Evolutionary conservation across 805 yeast genomes (phyloP), one percentile per base, ranked within the genome.

Genomic region (Wickerhamiella alocasiicola): DNA sequence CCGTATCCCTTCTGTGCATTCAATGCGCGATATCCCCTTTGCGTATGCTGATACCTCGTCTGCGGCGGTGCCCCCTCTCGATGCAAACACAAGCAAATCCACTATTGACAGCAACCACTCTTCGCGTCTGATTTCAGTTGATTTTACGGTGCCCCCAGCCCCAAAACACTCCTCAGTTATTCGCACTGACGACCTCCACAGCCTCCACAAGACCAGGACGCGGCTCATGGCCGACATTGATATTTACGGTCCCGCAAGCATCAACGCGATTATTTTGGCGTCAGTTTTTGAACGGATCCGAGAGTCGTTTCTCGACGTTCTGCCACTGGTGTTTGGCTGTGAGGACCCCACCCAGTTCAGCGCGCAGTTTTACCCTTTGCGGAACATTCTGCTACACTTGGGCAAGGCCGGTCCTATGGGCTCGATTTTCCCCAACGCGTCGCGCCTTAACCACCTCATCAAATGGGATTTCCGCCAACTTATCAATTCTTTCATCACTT

Each of bases 401-500:
- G 27, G 39, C 37, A 30, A 45, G 12, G 34, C 42, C n/a, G 42
- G 43, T 21, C 31, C 47, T 31, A 44, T 36, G 43, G 44, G 48
- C 26, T 40, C 36, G 34, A 38, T 44, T 27, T 37, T 31, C n/a
- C 44, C 43, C 17, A 19, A 33, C 16, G 32, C 43, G 19, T 41
- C 40, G 13, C 19, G 20, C 26, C 38, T 34, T 9, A 17, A 35
- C 9, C n/a, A 36, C 24, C 46, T 48, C 15, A 41, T 51, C 3
- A 41, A 48, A 21, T 52, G 56, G 48, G 52, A 49, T 12, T 54
- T 53, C 36, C 43, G 59, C 2, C 54, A 52, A 31, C 44, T 57
- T 12, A 45, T 59, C 31, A 57, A 54, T 44, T 54, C 60, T 9
- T 57, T 59, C 36, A 41, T 59, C 43, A 54, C 60, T 6, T 44